Conservation (phyloP, 2,329 filamentous ascomycete genomes). For the Verticillium zaregamsianum region DNA sequence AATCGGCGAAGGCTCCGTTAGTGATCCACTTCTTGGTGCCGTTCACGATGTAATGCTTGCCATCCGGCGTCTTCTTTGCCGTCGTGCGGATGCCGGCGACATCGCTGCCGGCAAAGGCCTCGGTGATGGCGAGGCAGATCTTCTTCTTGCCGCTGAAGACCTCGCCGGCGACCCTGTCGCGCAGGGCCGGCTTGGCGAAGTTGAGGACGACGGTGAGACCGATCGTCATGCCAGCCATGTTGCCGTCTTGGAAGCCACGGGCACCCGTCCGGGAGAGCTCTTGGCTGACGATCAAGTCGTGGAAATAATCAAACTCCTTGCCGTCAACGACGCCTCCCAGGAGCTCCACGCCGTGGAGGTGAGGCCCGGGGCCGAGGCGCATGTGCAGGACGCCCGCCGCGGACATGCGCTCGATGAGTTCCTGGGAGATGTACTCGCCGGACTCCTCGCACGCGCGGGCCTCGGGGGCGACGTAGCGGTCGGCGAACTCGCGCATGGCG, state of each 20-base stretch:
- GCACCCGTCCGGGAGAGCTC: constrained; percentile 68
- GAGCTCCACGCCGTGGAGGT: constrained; percentile 67
- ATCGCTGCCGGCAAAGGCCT: constrained; percentile 82
- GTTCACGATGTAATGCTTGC: constrained; percentile 67
- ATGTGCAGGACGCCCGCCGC: constrained; percentile 71
- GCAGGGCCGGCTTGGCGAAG: constrained; percentile 38
- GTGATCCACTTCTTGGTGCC: constrained; percentile 86
- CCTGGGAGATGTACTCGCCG: constrained; percentile 66
- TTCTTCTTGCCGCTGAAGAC: constrained; percentile 80
- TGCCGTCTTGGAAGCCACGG: constrained; percentile 80
- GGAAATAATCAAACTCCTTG: constrained; percentile 83
- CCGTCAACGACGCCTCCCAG: constrained; percentile 68
- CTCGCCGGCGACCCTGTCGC: constrained; percentile 64
- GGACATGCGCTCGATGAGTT: constrained; percentile 76
- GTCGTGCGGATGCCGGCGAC: constrained; percentile 78
- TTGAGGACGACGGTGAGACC: constrained; percentile 3
- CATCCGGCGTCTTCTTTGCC: constrained; percentile 70
- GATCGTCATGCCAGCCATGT: constrained; percentile 75
- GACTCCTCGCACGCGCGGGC: constrained; percentile 72
- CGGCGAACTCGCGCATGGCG: constrained; percentile 69
- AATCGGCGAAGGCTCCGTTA: constrained; percentile 75
- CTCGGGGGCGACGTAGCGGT: constrained; percentile 67
- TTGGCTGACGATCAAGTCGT: constrained; percentile 73
- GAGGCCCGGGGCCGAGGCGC: constrained; percentile 78
- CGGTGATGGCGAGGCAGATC: constrained; percentile 82